These are phyloP conservation scores for Talaromyces piceae DNA, from an alignment of 2,329 filamentous ascomycete species.

Conservation along the genomic window DNA sequence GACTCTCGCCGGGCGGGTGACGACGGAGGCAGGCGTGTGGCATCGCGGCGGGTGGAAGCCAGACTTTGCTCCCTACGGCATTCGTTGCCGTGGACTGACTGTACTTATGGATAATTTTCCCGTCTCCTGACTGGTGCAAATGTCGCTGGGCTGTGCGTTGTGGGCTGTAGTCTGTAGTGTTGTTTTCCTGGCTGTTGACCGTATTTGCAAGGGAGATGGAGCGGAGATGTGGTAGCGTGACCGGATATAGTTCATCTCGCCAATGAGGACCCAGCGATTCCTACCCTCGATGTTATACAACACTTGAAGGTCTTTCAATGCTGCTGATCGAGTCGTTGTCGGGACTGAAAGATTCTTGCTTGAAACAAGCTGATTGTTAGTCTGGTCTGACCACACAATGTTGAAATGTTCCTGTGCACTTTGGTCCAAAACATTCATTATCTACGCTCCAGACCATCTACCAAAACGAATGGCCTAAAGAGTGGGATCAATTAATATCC, in stretches of 20 bases:
- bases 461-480: too few relatives aligned
- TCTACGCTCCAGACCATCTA: too few relatives aligned
- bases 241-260: background rate
- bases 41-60: slow-evolving; percentile 34
- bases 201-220: background rate
- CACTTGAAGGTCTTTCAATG: too few relatives aligned
- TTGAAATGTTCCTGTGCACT: too few relatives aligned
- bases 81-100: slow-evolving; percentile 18
- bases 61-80: slow-evolving; percentile 29
- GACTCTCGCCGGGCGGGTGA: slow-evolving; percentile 14
- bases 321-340: too few relatives aligned
- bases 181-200: background rate
- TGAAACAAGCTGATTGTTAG: too few relatives aligned
- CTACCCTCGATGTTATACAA: background rate
- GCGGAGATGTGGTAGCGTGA: background rate
- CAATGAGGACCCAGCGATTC: background rate
- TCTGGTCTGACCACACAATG: too few relatives aligned
- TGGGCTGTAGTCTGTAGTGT: background rate
- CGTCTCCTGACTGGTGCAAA: background rate
- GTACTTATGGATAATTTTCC: background rate
- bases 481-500: too few relatives aligned
- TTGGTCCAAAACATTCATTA: too few relatives aligned
- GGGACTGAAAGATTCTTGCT: too few relatives aligned
- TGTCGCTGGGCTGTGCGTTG: too few relatives aligned
- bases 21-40: slow-evolving; percentile 24